Percentiles rank a stretch among this genome's conserved stretches.
These are phyloP conservation scores for Mitragyna speciosa DNA, from an alignment of 257 asterid species.

Conservation along the genomic window DNA sequence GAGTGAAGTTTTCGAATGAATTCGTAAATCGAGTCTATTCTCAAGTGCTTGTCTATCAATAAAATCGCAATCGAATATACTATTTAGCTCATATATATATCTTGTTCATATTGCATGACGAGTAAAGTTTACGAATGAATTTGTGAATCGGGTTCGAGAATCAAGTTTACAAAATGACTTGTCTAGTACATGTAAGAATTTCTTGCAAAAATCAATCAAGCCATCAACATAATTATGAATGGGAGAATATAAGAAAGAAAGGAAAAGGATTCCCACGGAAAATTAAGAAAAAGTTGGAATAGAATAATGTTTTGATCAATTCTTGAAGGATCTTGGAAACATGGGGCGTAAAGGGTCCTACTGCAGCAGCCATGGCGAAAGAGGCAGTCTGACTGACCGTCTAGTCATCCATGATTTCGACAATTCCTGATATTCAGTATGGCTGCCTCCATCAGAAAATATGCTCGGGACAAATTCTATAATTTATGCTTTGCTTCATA, in stretches of 20 bases:
- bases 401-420: constrained; percentile 32
- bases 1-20: no score
- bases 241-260: not conserved
- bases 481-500: not conserved
- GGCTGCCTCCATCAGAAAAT: constrained; percentile 23
- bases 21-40: no score
- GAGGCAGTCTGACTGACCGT: constrained; percentile 27
- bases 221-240: not conserved
- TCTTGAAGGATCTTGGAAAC: not conserved
- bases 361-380: constrained; percentile 6
- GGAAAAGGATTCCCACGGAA: not conserved
- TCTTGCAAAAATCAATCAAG: not conserved
- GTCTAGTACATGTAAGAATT: no score
- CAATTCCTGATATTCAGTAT: constrained; percentile 24
- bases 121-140: no score
- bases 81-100: no score
- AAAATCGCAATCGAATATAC: no score
- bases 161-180: no score
- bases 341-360: constrained; percentile 7
- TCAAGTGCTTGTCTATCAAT: no score
- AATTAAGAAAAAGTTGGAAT: not conserved
- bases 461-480: not conserved
- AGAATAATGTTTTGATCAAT: not conserved
- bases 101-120: no score
- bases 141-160: no score